Percentiles rank a stretch among this genome's conserved stretches.
Conservation (phyloP, 371 early-diverging fungal genomes). For the Circinella minor region DNA sequence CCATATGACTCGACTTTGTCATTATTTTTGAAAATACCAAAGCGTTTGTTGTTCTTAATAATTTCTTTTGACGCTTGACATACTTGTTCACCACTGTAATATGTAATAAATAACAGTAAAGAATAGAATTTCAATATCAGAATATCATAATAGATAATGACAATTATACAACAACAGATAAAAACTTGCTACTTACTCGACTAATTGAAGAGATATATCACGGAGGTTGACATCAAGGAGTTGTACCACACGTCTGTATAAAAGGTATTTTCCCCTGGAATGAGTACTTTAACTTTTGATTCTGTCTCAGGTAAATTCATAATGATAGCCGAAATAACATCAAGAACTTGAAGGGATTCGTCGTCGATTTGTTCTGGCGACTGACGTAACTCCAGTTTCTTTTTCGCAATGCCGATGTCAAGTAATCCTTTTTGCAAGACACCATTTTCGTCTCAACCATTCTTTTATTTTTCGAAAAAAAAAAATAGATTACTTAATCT, state of each 20-base stretch:
- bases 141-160: background rate
- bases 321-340: conserved; percentile 1
- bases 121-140: background rate
- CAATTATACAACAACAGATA: no score
- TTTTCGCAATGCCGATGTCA: background rate
- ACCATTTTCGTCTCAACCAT: background rate
- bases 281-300: background rate
- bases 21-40: background rate
- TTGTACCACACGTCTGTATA: conserved; percentile 13
- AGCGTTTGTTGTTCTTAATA: conserved; percentile 8
- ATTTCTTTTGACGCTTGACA: conserved; percentile 10
- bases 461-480: background rate
- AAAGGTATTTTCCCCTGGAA: conserved; percentile 7
- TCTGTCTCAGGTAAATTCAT: conserved; percentile 6
- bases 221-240: conserved; percentile 5
- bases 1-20: background rate
- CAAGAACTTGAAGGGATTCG: conserved; percentile 5
- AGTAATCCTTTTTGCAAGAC: background rate
- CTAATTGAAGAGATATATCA: conserved; percentile 5
- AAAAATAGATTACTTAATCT: background rate
- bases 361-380: background rate
- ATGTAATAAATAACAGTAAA: background rate
- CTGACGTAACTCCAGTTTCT: background rate
- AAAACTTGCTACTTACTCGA: conserved; percentile 3
- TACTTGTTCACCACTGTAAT: conserved; percentile 11